Base-by-base conservation (phyloP, 2,329 filamentous ascomycete species). In the Cylindrodendrum hubeiense region DNA sequence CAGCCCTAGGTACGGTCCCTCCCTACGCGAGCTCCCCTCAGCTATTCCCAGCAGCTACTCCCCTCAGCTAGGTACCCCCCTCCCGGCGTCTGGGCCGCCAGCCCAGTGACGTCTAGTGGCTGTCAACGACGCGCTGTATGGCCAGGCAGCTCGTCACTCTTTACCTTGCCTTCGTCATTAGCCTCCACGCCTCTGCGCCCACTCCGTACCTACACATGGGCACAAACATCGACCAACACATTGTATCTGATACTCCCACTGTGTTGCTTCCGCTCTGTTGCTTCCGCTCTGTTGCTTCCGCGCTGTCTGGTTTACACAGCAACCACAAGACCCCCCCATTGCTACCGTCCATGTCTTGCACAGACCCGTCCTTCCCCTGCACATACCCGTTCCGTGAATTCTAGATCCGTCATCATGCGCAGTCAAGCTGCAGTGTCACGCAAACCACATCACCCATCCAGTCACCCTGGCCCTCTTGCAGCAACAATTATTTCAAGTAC, bases 401-500 rank as follows among this genome's bases (percentile, higher is more conserved):
- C 26, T 33, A 50, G 28, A 50, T 33, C 47, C 12, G 47, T 50
- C 47, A 21, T 50, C n/a, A 33, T 47, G 15, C 15, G 24, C 26
- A 47, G 47, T 22, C n/a, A 30, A 50, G 22, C 53, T 63, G 60
- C 22, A 33, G 33, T 55, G 26, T 59, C 17, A 44, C 51, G 50
- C 52, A 54, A 13, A 47, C 24, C 26, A n/a, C 44, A 49, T 51
- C 26, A 55, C n/a, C 12, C 19, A n/a, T 17, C 19, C 19, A 5
- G n/a, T 21, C 41, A 33, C 41, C 44, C 22, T 2, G 24, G 19
- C 5, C 55, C 34, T 55, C 26, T 55, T 39, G 37, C 52, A 47
- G 21, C 47, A 55, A 41, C 28, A 39, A 52, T 61, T 61, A 60
- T 50, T 62, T 44, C 44, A 43, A 26, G 51, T 56, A 60, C 44